Evolutionary conservation across 2,329 filamentous ascomycete genomes (phyloP), one percentile per base, ranked within the genome.

Genomic region (Emmonsiellopsis sp.): DNA sequence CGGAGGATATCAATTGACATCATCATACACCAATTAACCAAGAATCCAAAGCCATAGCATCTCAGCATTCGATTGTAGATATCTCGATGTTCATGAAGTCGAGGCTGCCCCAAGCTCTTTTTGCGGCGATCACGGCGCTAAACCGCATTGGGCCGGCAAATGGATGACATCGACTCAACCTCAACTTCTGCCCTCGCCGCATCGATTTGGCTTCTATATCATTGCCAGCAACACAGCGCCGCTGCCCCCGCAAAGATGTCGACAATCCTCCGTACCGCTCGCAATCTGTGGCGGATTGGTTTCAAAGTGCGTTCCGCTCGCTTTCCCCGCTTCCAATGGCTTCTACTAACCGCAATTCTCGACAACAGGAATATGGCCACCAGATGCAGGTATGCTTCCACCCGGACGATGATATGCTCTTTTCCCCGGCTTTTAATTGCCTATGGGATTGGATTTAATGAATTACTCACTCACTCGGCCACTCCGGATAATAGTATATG

Each of bases 221-320:
- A 17, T 31, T 43, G 51, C 34, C 39, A 42, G 31, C 37, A 40
- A 33, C 43, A 48, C 33, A 42, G 39, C 42, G 21, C 46, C 27
- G 37, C 21, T 49, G 45, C 47, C 53, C 36, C 58, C 56, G 63
- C 68, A 74, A 78, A 71, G 71, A 98, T 98, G 93, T 97, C 93
- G 78, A 95, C 89, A 56, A 77, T 95, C 65, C 73, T 84, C 61
- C 86, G 93, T 74, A 96, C 92, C 31, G 74, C 96, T 67, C 80
- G 84, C 72, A 95, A 96, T 72, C 71, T 96, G 68, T 85, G 89
- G 77, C 85, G 83, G 75, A 83, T 95, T 69, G 93, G 93, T 53
- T 67, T 96, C 67, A 95, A 91, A 85, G 90, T 90, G 73, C 59
- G 73, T 56, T 8, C 37, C 43, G n/a, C 21, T 44, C 33, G 11